Evolutionary conservation across 1,139 yeast genomes (phyloP).

Genomic region (Debaryomyces udenii): DNA sequence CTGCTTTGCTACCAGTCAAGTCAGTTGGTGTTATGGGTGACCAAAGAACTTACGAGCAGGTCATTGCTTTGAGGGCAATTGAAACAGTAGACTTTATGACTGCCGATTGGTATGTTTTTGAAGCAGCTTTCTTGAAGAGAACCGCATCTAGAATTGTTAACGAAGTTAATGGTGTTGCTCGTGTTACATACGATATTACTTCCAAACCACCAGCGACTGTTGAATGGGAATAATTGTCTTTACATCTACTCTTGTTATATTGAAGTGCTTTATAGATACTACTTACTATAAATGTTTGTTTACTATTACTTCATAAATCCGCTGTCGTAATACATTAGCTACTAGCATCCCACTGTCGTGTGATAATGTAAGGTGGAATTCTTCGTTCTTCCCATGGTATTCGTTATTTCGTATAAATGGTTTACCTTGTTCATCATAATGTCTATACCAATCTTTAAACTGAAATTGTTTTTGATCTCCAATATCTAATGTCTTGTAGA

Average conservation of each 20-base stretch:
- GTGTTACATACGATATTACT: conserved; percentile 98
- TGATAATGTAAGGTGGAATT: conserved; percentile 57
- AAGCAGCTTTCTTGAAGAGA: conserved; percentile 85
- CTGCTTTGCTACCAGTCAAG: conserved; percentile 94
- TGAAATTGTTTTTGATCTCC: conserved; percentile 53
- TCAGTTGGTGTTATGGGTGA: conserved; percentile 99
- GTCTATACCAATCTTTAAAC: conserved; percentile 66
- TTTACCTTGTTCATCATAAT: conserved; percentile 36
- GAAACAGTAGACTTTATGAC: conserved; percentile 99
- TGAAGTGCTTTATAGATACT: conserved; percentile 1
- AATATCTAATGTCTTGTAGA: conserved; percentile 60
- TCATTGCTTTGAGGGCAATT: conserved; percentile 96
- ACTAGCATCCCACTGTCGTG: conserved; percentile 65
- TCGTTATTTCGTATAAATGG: conserved; percentile 41
- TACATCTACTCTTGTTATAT: not conserved
- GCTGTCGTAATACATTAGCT: conserved; percentile 54
- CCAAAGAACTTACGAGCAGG: conserved; percentile 98
- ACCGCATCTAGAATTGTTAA: conserved; percentile 97
- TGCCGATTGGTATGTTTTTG: conserved; percentile 98
- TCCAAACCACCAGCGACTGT: conserved; percentile 99
- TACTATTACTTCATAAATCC: conserved; percentile 6
- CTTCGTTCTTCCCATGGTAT: conserved; percentile 41
- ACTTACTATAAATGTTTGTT: conserved; percentile 7
- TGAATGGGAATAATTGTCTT: conserved; percentile 84
- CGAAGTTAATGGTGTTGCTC: conserved; percentile 98